Percentiles rank a stretch among this genome's conserved stretches.
Evolutionary conservation across 495 filamentous ascomycete genomes (phyloP).

Genomic region (Pseudotulostoma volvatum): DNA sequence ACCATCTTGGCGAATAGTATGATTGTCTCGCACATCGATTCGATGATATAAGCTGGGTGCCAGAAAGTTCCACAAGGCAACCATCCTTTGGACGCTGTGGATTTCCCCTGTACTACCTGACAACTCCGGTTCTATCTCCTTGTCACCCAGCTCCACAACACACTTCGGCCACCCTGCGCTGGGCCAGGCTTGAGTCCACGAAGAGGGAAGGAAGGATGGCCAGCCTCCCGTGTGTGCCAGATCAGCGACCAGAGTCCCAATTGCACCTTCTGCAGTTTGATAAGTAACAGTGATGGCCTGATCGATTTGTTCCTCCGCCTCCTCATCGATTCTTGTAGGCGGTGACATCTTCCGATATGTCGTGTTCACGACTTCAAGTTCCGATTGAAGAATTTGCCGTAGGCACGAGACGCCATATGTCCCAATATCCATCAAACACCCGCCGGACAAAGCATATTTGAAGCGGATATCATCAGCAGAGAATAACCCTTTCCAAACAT

Average conservation of each 20-base stretch:
- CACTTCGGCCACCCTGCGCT: constrained; percentile 15
- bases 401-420: constrained; percentile 32
- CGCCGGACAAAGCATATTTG: constrained; percentile 36
- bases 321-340: not conserved
- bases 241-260: constrained; percentile 22
- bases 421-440: constrained; percentile 41
- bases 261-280: constrained; percentile 26
- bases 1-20: constrained; percentile 17
- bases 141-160: constrained; percentile 11
- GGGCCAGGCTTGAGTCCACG: constrained; percentile 8
- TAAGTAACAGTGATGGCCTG: constrained; percentile 24
- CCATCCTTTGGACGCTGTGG: constrained; percentile 16
- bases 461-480: constrained; percentile 37
- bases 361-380: constrained; percentile 9
- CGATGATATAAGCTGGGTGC: constrained; percentile 28
- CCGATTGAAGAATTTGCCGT: constrained; percentile 20
- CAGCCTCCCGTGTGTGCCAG: constrained; percentile 8
- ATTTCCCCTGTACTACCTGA: constrained; percentile 11
- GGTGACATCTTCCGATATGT: not conserved
- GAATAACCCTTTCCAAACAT: constrained; percentile 6
- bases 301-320: constrained; percentile 19
- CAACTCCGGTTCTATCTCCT: constrained; percentile 11
- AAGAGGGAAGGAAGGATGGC: constrained; percentile 5
- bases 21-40: constrained; percentile 32
- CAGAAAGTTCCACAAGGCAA: constrained; percentile 28